A percentile compares a stretch with the other conserved stretches of the same genome.
Conservation (phyloP, 257 asterid genomes). For the Plantago major region DNA sequence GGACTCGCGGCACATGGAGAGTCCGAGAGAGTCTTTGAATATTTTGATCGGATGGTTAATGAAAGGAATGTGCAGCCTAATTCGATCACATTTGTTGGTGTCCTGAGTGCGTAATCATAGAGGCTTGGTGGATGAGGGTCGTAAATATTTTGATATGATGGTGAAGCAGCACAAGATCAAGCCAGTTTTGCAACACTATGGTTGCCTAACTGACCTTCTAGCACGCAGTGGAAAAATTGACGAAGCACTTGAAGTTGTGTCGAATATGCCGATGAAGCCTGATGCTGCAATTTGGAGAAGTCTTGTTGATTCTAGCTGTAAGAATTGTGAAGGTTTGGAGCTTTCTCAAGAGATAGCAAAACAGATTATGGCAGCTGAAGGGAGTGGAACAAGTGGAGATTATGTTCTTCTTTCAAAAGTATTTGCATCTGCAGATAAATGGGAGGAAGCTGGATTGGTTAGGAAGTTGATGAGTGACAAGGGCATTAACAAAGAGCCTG, state of each 20-base stretch:
- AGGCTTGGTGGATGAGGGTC: constrained; percentile 63
- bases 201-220: no score
- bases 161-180: constrained; percentile 31
- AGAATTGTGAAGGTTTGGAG: constrained; percentile 35
- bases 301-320: constrained; percentile 65
- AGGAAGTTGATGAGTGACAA: no score
- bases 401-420: no score
- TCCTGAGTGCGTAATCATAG: constrained; percentile 62
- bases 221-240: constrained; percentile 53
- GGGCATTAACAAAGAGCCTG: no score
- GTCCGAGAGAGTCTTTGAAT: constrained; percentile 42
- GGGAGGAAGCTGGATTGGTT: no score
- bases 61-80: constrained; percentile 46
- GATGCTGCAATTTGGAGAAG: constrained; percentile 81
- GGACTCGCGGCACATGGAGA: no score
- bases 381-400: no score
- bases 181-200: constrained; percentile 80
- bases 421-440: no score
- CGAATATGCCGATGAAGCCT: constrained; percentile 66
- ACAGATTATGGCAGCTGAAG: no score
- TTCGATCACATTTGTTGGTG: constrained; percentile 63
- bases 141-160: constrained; percentile 47
- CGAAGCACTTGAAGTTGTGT: constrained; percentile 59
- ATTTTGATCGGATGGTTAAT: constrained; percentile 44
- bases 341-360: constrained; percentile 58